Percentiles rank a stretch among this genome's conserved stretches.
These are phyloP conservation scores for Zarea fungicola DNA, from an alignment of 2,329 filamentous ascomycete genomes.

Conservation along the genomic window DNA sequence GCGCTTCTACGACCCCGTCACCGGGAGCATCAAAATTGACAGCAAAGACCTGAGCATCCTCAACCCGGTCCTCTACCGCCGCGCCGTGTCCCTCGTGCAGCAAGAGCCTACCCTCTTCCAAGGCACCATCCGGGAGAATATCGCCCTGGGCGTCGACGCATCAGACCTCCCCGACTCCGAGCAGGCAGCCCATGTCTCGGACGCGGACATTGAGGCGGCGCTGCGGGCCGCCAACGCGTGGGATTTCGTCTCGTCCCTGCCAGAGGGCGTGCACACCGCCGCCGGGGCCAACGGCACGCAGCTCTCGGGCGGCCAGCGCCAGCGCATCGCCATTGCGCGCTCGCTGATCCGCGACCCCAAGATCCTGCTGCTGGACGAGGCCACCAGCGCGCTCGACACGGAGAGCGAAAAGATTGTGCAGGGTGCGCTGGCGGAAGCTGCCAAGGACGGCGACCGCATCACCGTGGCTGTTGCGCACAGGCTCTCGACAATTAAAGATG, in stretches of 20 bases:
- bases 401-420: conserved; percentile 93
- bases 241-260: conserved; percentile 68
- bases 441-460: conserved; percentile 78
- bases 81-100: conserved; percentile 49
- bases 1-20: conserved; percentile 38
- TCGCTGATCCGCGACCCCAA: conserved; percentile 87
- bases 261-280: conserved; percentile 82
- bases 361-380: conserved; percentile 89
- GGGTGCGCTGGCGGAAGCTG: conserved; percentile 65
- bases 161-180: background rate
- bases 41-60: conserved; percentile 35
- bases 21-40: conserved; percentile 43
- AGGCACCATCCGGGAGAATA: conserved; percentile 78
- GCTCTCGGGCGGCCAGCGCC: conserved; percentile 85
- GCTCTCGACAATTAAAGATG: conserved; percentile 79
- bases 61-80: conserved; percentile 46
- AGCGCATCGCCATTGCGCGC: conserved; percentile 85
- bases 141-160: conserved; percentile 44
- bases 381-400: conserved; percentile 88
- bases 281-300: conserved; percentile 82
- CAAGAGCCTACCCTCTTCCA: conserved; percentile 67
- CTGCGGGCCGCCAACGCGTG: conserved; percentile 44
- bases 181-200: conserved; percentile 23
- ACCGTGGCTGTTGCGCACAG: conserved; percentile 94
- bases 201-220: conserved; percentile 35